Base-by-base conservation (phyloP, 352 stramenopile genomes). In the Aphanomyces stellatus region DNA sequence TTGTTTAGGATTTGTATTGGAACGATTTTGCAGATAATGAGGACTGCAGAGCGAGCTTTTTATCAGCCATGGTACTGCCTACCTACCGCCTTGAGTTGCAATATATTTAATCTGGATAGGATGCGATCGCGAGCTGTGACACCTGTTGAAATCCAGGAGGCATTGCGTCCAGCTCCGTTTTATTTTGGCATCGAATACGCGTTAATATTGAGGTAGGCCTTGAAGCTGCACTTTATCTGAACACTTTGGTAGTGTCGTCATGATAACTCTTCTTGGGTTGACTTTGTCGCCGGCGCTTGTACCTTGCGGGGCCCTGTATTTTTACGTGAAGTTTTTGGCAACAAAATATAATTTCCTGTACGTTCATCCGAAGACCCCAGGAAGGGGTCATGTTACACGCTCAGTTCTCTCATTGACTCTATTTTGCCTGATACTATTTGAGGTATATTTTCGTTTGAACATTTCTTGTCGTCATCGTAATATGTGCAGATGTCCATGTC, bases 321-420 rank as follows among this genome's bases (percentile, higher is more conserved):
- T 93, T 66, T 88, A 85, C 63, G 66, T 90, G 68, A 87, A 88
- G 62, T 79, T 74, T 42, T 30, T 53, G 27, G 81, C 78, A 7
- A 81, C 74, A 62, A 93, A 93, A 76, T 93, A 93, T 74, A 90
- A 90, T 55, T 83, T 86, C 53, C 60, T 92, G 6, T 92, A 90
- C 56, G 84, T 92, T 33, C 61, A 86, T 13, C 80, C 81, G 15
- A 88, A 85, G 65, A 88, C 74, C n/a, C 74, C 82, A 2, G 84
- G 84, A 7, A 76, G 79, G 27, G 82, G 80, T 27, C 78, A 91
- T 66, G 76, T 91, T 34, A 76, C 78, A 19, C 76, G 77, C 56
- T 88, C 80, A 0, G 76, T 80, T 3, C 74, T 82, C 55, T 74
- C 74, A 49, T 72, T 90, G 65, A 76, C 79, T 2, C 81, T 88